Evolutionary conservation across 495 filamentous ascomycete genomes (phyloP).

Genomic region (Neurospora sp.): DNA sequence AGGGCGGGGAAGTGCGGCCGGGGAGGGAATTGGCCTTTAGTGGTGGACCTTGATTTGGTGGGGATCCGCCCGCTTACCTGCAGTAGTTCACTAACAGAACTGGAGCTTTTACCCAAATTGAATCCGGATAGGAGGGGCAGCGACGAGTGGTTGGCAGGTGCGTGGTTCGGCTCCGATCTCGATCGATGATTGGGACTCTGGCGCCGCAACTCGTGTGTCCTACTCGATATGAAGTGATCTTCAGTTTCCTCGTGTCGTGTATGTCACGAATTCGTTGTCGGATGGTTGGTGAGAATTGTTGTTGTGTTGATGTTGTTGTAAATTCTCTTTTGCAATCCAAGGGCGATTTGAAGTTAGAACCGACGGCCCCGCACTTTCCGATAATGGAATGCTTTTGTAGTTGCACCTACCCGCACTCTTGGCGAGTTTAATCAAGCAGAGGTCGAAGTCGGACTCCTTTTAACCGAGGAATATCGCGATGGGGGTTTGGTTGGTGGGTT

Average conservation of each 20-base stretch:
- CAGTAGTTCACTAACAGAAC: conserved; percentile 2
- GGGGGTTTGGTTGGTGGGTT: neutral
- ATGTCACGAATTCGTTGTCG: neutral
- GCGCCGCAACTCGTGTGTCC: neutral
- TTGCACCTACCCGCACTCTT: neutral
- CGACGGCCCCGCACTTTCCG: neutral
- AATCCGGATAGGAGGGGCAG: neutral
- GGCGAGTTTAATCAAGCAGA: neutral
- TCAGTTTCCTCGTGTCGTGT: neutral
- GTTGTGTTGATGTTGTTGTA: neutral
- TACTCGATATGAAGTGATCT: neutral
- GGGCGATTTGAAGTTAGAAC: neutral
- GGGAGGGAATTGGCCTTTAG: neutral
- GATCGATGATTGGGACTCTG: neutral
- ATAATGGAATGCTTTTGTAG: neutral
- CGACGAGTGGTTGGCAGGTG: neutral
- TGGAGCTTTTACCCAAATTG: neutral
- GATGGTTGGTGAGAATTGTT: neutral
- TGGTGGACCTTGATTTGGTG: neutral
- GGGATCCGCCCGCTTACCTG: conserved; percentile 15
- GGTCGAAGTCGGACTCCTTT: neutral
- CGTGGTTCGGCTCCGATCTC: neutral
- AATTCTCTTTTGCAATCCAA: neutral
- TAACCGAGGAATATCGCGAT: neutral
- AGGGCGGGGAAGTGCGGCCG: neutral